Conservation (phyloP, 1,139 yeast species). For the Yamadazyma pseudoaaseri region DNA sequence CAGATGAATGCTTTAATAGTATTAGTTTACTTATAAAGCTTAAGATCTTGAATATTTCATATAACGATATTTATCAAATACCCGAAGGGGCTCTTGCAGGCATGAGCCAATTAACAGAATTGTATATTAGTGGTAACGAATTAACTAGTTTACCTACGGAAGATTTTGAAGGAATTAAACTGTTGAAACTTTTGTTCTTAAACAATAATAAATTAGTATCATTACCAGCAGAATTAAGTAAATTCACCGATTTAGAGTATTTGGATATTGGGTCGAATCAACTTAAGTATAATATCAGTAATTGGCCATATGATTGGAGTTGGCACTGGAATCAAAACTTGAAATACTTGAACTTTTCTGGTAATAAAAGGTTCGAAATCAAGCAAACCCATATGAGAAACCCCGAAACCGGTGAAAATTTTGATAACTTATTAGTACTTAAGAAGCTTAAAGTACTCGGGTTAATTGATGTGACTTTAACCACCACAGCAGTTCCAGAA, state of each 20-base stretch:
- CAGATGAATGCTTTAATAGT: slow-evolving; percentile 73
- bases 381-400: slow-evolving; percentile 55
- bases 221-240: slow-evolving; percentile 85
- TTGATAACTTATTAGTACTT: slow-evolving; percentile 77
- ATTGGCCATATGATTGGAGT: slow-evolving; percentile 97
- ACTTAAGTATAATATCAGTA: slow-evolving; percentile 86
- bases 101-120: slow-evolving; percentile 55
- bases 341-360: slow-evolving; percentile 83
- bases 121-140: slow-evolving; percentile 85
- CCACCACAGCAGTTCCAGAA: slow-evolving; percentile 83
- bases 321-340: slow-evolving; percentile 86
- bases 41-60: slow-evolving; percentile 69
- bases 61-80: slow-evolving; percentile 80
- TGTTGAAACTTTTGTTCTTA: slow-evolving; percentile 61
- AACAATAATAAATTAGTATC: slow-evolving; percentile 87
- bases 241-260: slow-evolving; percentile 59
- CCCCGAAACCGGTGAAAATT: slow-evolving; percentile 48
- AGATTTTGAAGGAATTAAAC: slow-evolving; percentile 63
- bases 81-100: slow-evolving; percentile 70
- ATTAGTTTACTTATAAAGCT: slow-evolving; percentile 61
- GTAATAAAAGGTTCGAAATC: slow-evolving; percentile 88
- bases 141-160: slow-evolving; percentile 82
- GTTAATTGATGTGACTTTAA: slow-evolving; percentile 90
- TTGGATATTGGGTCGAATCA: slow-evolving; percentile 92
- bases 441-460: slow-evolving; percentile 76